A percentile compares a stretch with the other conserved stretches of the same genome.
phyloP scores from a whole-genome alignment of 2,329 filamentous ascomycete genomes.

The Trichoderma asperellum region DNA sequence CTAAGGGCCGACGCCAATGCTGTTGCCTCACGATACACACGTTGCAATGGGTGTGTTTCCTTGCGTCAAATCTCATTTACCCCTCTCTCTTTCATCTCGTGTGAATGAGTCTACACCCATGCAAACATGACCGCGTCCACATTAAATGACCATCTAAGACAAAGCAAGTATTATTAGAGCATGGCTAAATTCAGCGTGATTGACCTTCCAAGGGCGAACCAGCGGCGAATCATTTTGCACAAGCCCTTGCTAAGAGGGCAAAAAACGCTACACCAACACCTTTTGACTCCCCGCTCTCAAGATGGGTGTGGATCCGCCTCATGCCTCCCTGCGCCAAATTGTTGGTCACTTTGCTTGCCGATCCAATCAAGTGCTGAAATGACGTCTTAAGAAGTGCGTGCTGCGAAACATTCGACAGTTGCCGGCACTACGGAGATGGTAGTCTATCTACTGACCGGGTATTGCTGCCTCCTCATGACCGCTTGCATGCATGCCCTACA shows the following conservation, averaged over 20 bases:
- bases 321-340: neutral
- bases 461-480: neutral
- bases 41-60: neutral
- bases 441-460: neutral
- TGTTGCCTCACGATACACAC: neutral
- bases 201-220: neutral
- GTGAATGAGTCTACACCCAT: neutral
- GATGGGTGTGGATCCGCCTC: conserved; percentile 1
- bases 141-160: conserved; percentile 2
- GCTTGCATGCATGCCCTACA: neutral
- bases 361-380: conserved; percentile 16
- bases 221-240: conserved; percentile 1
- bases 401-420: neutral
- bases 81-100: conserved; percentile 3
- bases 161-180: neutral
- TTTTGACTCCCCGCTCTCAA: conserved; percentile 1
- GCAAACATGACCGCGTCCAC: neutral
- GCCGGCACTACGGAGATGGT: neutral
- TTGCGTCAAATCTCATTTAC: conserved; percentile 12
- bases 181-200: neutral
- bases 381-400: neutral
- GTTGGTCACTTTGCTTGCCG: conserved; percentile 11
- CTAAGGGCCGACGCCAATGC: neutral
- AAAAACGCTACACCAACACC: neutral
- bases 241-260: neutral